Percentiles rank a stretch among this genome's conserved stretches.
phyloP scores from a whole-genome alignment of 345 rosid genomes.

The Lepidium africanum region DNA sequence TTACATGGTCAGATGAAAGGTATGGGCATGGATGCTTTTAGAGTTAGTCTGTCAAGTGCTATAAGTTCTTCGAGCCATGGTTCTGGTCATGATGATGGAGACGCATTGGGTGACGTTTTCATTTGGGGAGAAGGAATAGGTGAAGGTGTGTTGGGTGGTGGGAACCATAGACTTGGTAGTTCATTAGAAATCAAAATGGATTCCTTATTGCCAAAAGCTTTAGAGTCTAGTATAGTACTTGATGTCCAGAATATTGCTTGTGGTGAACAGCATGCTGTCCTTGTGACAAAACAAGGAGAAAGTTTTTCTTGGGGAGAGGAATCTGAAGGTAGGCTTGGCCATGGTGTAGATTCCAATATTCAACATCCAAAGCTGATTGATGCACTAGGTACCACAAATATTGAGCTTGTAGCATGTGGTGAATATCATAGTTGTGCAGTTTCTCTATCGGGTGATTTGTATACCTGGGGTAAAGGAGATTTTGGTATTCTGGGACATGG shows the following conservation, averaged over 20 bases:
- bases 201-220: conserved; percentile 40
- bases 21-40: conserved; percentile 70
- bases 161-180: conserved; percentile 26
- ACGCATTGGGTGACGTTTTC: conserved; percentile 43
- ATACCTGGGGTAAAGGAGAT: conserved; percentile 68
- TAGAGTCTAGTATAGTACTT: conserved; percentile 41
- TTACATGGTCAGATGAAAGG: conserved; percentile 74
- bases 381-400: conserved; percentile 36
- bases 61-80: conserved; percentile 45
- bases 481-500: conserved; percentile 56
- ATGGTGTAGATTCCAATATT: conserved; percentile 56
- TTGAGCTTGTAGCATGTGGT: conserved; percentile 65
- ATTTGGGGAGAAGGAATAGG: conserved; percentile 56
- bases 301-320: conserved; percentile 57
- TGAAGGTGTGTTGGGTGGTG: conserved; percentile 34
- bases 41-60: conserved; percentile 96
- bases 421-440: conserved; percentile 69
- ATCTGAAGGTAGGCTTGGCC: conserved; percentile 64
- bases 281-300: conserved; percentile 48
- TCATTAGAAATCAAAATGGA: conserved; percentile 30
- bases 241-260: conserved; percentile 47
- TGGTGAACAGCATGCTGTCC: conserved; percentile 45
- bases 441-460: conserved; percentile 56
- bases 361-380: conserved; percentile 52
- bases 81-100: conserved; percentile 45